Base-by-base conservation (phyloP, 2,329 filamentous ascomycete genomes). In the Fusarium sp. region DNA sequence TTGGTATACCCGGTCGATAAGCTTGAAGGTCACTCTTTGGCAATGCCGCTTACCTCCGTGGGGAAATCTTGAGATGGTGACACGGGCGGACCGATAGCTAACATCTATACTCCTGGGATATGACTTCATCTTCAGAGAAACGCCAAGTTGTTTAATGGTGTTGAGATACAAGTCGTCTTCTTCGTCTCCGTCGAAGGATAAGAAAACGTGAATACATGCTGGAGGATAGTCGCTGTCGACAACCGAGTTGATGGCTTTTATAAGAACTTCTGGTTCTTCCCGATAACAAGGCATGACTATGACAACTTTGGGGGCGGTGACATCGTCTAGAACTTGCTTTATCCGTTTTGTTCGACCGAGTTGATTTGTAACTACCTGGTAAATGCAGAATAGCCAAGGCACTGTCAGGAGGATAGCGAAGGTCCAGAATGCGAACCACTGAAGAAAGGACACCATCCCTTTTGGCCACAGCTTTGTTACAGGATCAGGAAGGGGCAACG, bases 211-310 rank as follows among this genome's bases (percentile, higher is more conserved):
- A 58, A 97, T 91, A 77, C 95, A 97, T 2, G 92, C 91, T 7
- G 93, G 88, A 1, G 96, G 95, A 68, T 98, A 98, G 72, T 97
- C 95, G 79, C 93, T 96, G 72, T 95, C 91, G 50, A 97, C 93
- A 32, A 98, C 90, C 0, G 95, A 97, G 79, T 97, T 90, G 71
- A 97, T 86, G 6, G 95, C 96, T 45, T 91, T 91, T 55, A 97
- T 84, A 45, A 98, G 85, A 14, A 97, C 86, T 1, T 92, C 91
- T 0, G 93, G 92, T 28, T 94, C 89, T 76, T 98, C 96, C 75
- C 96, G 93, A 82, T 97, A 98, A 75, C 94, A 96, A 6, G 95
- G 96, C 94, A 98, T 97, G 59, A 98, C 91, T 62, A 98, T 91
- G 66, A 97, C 93, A 17, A 97, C 91, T 79, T 98, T 98, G 3